These are phyloP conservation scores for Geotrichum siamense DNA, from an alignment of 1,139 yeast genomes.

Conservation along the genomic window DNA sequence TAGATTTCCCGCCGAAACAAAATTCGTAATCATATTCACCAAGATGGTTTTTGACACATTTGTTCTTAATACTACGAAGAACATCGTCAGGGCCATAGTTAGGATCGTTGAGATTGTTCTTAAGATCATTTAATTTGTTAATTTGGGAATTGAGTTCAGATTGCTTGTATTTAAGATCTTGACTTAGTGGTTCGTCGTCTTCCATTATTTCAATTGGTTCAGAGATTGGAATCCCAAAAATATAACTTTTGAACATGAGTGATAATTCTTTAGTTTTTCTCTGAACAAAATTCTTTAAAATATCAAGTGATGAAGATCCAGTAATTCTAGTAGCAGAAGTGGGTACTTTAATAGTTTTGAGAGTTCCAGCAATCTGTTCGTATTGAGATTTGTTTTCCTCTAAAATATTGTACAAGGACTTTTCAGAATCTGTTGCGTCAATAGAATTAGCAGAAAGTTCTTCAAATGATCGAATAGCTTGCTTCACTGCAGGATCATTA, in stretches of 20 bases:
- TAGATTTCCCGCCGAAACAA: slow-evolving; percentile 50
- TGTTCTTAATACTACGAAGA: slow-evolving; percentile 49
- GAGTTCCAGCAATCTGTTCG: background rate
- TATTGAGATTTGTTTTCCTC: background rate
- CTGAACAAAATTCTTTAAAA: slow-evolving; percentile 15
- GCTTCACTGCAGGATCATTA: slow-evolving; percentile 82
- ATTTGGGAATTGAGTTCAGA: slow-evolving; percentile 25
- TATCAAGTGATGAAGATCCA: slow-evolving; percentile 27
- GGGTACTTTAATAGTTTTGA: background rate
- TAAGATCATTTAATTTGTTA: slow-evolving; percentile 21
- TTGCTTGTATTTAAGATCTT: slow-evolving; percentile 23
- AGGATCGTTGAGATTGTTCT: slow-evolving; percentile 19
- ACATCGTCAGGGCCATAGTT: slow-evolving; percentile 58
- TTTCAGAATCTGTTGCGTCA: slow-evolving; percentile 3
- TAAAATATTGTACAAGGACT: background rate
- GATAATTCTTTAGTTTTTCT: slow-evolving; percentile 19
- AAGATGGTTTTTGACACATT: slow-evolving; percentile 43
- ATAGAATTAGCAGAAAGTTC: slow-evolving; percentile 23
- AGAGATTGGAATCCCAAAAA: background rate
- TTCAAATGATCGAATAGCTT: slow-evolving; percentile 55
- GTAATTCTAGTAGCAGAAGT: slow-evolving; percentile 2
- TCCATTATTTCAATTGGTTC: background rate
- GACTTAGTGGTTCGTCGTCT: background rate
- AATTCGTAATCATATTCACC: slow-evolving; percentile 70
- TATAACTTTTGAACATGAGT: too few species aligned